These are phyloP conservation scores for Metschnikowia cerradonensis DNA, from an alignment of 805 yeast species.

Conservation along the genomic window DNA sequence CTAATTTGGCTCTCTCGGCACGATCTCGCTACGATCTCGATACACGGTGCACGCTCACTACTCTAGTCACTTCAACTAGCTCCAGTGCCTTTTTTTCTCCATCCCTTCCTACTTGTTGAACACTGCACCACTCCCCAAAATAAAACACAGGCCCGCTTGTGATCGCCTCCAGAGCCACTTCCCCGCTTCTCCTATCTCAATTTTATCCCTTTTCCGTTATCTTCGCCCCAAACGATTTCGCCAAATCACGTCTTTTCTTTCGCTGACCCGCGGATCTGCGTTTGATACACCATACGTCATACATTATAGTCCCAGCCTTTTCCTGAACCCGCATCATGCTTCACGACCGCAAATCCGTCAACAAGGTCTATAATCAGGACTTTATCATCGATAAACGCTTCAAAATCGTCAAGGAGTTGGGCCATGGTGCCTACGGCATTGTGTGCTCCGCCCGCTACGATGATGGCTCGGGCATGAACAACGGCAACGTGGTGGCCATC, in stretches of 20 bases:
- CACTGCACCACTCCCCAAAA: too few relatives aligned
- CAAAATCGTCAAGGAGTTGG: constrained; percentile 86
- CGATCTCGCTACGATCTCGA: too few relatives aligned
- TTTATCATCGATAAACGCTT: constrained; percentile 87
- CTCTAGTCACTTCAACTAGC: too few relatives aligned
- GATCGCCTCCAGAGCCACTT: too few relatives aligned
- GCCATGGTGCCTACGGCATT: constrained; percentile 97
- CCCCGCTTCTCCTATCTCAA: not conserved
- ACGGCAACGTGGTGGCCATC: constrained; percentile 67
- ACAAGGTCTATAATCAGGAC: constrained; percentile 66
- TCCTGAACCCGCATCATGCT: constrained; percentile 8
- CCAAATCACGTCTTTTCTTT: not conserved
- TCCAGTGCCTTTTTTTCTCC: too few relatives aligned
- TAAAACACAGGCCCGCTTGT: too few relatives aligned
- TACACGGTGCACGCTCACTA: too few relatives aligned
- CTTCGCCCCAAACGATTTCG: not conserved
- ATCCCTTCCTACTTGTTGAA: too few relatives aligned
- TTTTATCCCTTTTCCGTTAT: not conserved
- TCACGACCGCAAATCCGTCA: constrained; percentile 33
- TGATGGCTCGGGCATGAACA: constrained; percentile 46
- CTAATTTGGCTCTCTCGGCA: too few relatives aligned
- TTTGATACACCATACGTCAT: not conserved
- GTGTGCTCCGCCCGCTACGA: constrained; percentile 92
- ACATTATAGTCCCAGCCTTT: not conserved
- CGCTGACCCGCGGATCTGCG: not conserved